These are phyloP conservation scores for Neurospora sp. DNA, from an alignment of 495 filamentous ascomycete species.

Conservation along the genomic window DNA sequence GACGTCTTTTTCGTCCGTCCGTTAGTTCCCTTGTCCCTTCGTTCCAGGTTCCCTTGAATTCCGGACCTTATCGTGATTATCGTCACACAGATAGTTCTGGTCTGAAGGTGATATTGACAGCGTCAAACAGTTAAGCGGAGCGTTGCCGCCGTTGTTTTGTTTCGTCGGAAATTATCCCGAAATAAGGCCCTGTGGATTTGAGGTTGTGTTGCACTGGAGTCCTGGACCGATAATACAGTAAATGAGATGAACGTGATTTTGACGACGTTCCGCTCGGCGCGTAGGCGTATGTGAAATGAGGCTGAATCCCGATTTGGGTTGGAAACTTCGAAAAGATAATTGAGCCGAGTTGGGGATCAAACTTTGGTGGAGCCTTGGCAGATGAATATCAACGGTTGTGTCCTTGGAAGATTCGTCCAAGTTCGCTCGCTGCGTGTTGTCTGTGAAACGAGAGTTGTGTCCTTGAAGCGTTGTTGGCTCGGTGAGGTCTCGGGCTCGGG, in stretches of 20 bases:
- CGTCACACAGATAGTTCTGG: not conserved
- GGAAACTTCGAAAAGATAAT: not conserved
- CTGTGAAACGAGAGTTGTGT: not conserved
- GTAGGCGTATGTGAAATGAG: not conserved
- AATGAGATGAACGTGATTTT: not conserved
- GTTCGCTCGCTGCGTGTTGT: not conserved
- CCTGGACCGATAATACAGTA: not conserved
- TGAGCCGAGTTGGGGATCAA: not conserved
- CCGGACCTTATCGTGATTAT: not conserved
- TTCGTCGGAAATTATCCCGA: not conserved
- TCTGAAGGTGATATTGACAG: not conserved
- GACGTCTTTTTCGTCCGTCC: not conserved
- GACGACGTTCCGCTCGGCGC: not conserved
- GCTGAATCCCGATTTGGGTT: not conserved
- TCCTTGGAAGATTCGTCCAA: not conserved
- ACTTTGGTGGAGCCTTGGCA: not conserved
- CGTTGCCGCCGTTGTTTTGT: not conserved
- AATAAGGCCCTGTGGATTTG: not conserved
- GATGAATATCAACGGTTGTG: not conserved
- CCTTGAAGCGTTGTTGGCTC: not conserved
- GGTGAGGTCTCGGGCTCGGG: not conserved
- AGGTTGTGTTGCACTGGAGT: not conserved
- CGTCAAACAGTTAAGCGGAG: not conserved
- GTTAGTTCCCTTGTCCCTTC: not conserved
- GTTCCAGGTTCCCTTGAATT: not conserved